Evolutionary conservation across 495 filamentous ascomycete species (phyloP), one percentile per base, ranked within the genome.

Genomic region (Aspergillus kassunensis): DNA sequence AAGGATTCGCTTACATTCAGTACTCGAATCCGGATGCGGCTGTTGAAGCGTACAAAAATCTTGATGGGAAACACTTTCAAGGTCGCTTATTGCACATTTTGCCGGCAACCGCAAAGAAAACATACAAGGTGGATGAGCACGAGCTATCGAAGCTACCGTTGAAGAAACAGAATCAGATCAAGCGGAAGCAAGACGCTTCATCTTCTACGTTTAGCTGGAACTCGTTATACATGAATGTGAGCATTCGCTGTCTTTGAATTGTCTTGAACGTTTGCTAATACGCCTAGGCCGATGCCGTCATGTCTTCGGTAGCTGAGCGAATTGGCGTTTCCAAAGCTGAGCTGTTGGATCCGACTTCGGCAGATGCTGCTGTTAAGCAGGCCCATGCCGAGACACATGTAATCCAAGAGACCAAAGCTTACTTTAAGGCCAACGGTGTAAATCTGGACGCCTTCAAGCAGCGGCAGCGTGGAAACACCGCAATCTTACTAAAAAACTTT

Each of bases 401-500:
- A 44, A 97, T 99, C 54, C 89, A 95, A 73, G 95, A 97, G 64
- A 95, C 92, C 0, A 97, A 96, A 64, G 72, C 82, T 11, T 99
- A 91, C 68, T 96, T 99, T 60, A 73, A 78, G 20, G 74, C 83
- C 6, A 86, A 96, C 46, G 93, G 93, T 18, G 88, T 97, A 6
- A 89, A 97, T 65, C 75, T 99, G 18, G 81, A 96, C 49, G 84
- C 91, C 8, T 97, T 99, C 71, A 91, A 91, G 65, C 82, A 78
- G 30, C 79, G 81, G 36, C 80, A 90, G 56, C 82, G 90, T 57
- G 92, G 90, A 36, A 90, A 96, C 68, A 90, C 82, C 9, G 82
- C 86, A 10, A 91, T 99, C 53, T 71, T 99, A 11, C 87, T 97
- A 30, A 99, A 97, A 75, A 97, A 97, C 64, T 95, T 97, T 54